Percentiles rank a stretch among this genome's conserved stretches.
Evolutionary conservation across 2,329 filamentous ascomycete species (phyloP).

Genomic region (Zymoseptoria pseudotritici): DNA sequence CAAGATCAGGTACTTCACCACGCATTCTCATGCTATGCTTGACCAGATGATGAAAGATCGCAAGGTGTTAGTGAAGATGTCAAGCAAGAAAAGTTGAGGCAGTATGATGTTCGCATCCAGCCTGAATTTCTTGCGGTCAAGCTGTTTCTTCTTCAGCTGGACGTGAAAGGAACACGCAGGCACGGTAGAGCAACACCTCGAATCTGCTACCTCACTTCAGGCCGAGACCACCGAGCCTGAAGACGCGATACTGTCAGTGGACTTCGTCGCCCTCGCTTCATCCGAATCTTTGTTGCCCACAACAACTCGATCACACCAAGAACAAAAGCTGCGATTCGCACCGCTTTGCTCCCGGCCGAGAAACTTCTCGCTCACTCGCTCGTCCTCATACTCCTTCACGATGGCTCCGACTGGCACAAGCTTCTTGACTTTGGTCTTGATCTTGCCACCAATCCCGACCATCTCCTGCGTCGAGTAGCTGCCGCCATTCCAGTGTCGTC

Average conservation of each 20-base stretch:
- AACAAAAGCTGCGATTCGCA: slow-evolving; percentile 72
- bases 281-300: slow-evolving; percentile 24
- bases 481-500: slow-evolving; percentile 46
- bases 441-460: slow-evolving; percentile 77
- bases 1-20: too few species aligned
- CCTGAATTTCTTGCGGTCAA: too few species aligned
- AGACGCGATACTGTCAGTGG: slow-evolving; percentile 23
- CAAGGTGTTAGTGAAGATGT: too few species aligned
- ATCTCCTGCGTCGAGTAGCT: slow-evolving; percentile 85
- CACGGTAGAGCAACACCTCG: too few species aligned
- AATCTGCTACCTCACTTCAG: too few species aligned
- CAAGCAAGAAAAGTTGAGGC: too few species aligned
- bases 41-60: too few species aligned
- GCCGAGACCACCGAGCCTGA: slow-evolving; percentile 8
- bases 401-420: slow-evolving; percentile 74
- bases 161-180: too few species aligned
- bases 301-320: slow-evolving; percentile 66
- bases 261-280: slow-evolving; percentile 9
- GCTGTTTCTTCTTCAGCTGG: too few species aligned
- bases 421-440: slow-evolving; percentile 82
- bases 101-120: too few species aligned
- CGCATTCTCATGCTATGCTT: too few species aligned
- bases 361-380: slow-evolving; percentile 57
- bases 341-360: slow-evolving; percentile 65
- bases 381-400: slow-evolving; percentile 79